Percentiles rank a stretch among this genome's conserved stretches.
These are phyloP conservation scores for Cordia subcordata DNA, from an alignment of 257 asterid species.

Conservation along the genomic window DNA sequence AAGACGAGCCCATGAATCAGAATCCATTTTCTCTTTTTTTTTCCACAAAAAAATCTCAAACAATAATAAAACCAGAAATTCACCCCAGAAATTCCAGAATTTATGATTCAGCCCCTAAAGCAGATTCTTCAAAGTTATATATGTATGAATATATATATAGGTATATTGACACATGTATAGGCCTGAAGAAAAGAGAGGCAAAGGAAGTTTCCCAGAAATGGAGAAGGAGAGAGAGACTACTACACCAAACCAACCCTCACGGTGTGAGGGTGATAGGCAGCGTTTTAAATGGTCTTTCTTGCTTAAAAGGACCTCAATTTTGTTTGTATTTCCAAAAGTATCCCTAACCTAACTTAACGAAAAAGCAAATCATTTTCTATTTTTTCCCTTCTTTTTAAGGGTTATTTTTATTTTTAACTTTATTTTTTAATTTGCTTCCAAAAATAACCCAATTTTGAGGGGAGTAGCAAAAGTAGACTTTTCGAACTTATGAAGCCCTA, in stretches of 20 bases:
- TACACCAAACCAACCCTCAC: slow-evolving; percentile 40
- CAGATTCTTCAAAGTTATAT: neutral
- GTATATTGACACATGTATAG: slow-evolving; percentile 2
- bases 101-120: neutral
- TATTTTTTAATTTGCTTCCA: too few species aligned
- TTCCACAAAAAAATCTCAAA: neutral
- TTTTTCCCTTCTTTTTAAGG: too few species aligned
- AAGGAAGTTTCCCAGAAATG: slow-evolving; percentile 41
- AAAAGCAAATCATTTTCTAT: too few species aligned
- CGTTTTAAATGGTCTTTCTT: slow-evolving; percentile 7
- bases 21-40: slow-evolving; percentile 40
- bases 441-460: too few species aligned
- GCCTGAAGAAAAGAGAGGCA: neutral
- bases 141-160: neutral
- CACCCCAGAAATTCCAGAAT: slow-evolving; percentile 9
- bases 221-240: slow-evolving; percentile 20
- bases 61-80: neutral
- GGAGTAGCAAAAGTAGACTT: too few species aligned
- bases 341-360: neutral
- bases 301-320: slow-evolving; percentile 9
- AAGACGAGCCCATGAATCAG: slow-evolving; percentile 69
- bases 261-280: neutral
- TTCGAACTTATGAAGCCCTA: too few species aligned
- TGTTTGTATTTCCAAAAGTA: neutral
- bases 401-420: too few species aligned